Percentiles rank a stretch among this genome's conserved stretches.
Conservation (phyloP, 495 filamentous ascomycete genomes). For the Penicillium ochrochloron region DNA sequence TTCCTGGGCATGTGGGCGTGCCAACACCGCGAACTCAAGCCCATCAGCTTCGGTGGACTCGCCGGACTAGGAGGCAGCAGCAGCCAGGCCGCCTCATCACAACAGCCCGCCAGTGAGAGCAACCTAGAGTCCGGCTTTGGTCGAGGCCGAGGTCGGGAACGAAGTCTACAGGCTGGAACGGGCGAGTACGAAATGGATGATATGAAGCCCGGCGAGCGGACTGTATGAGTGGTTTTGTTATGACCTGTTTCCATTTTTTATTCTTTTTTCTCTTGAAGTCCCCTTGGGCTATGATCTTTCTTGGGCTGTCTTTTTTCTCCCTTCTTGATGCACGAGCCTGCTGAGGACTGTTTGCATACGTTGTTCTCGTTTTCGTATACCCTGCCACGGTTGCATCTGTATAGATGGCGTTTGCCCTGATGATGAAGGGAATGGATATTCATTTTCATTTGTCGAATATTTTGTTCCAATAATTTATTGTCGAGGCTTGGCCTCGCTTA, state of each 20-base stretch:
- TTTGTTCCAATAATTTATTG: conserved; percentile 19
- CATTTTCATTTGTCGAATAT: conserved; percentile 28
- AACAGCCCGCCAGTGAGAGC: conserved; percentile 29
- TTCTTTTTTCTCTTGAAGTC: conserved; percentile 9
- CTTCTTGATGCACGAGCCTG: background rate
- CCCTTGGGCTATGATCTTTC: conserved; percentile 11
- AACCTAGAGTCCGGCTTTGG: conserved; percentile 38
- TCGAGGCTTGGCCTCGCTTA: background rate
- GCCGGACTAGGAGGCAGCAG: conserved; percentile 58
- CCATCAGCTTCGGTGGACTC: conserved; percentile 83
- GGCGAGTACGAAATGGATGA: conserved; percentile 81
- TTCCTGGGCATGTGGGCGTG: conserved; percentile 86
- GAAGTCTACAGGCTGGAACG: conserved; percentile 55
- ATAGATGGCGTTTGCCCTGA: conserved; percentile 45
- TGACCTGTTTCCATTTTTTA: conserved; percentile 1
- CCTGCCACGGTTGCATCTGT: conserved; percentile 43
- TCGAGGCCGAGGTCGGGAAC: conserved; percentile 42
- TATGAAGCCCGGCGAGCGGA: conserved; percentile 53
- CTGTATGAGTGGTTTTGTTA: conserved; percentile 33
- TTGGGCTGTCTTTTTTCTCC: conserved; percentile 7
- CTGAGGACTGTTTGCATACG: conserved; percentile 6
- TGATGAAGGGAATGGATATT: conserved; percentile 24
- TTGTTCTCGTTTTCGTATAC: conserved; percentile 39
- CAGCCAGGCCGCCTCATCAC: conserved; percentile 29
- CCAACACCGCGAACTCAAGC: conserved; percentile 83